Conservation (phyloP, 2,329 filamentous ascomycete genomes). For the Penicillium sp. region DNA sequence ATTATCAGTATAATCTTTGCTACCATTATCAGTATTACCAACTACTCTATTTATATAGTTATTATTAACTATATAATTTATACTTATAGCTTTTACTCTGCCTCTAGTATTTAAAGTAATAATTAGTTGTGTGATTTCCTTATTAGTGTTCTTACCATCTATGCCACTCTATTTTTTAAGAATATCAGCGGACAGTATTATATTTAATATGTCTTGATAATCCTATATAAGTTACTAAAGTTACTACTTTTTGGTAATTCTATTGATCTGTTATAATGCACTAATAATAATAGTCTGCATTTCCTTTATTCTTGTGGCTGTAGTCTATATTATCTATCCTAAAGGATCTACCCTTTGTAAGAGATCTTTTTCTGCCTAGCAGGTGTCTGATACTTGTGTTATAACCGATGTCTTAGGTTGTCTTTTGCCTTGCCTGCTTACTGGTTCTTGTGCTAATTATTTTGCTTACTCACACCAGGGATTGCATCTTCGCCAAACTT, state of each 20-base stretch:
- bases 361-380: constrained; percentile 62
- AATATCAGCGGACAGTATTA: constrained; percentile 54
- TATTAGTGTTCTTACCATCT: constrained; percentile 60
- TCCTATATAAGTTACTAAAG: constrained; percentile 51
- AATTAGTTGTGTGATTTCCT: constrained; percentile 63
- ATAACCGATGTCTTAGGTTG: constrained; percentile 29
- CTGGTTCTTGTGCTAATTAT: constrained; percentile 32
- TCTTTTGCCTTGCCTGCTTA: constrained; percentile 31
- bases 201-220: constrained; percentile 59
- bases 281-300: constrained; percentile 44
- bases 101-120: constrained; percentile 65
- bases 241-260: background rate
- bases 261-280: background rate
- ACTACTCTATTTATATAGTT: constrained; percentile 62
- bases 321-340: constrained; percentile 65
- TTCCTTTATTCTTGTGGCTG: constrained; percentile 57
- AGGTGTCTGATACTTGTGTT: constrained; percentile 47
- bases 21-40: constrained; percentile 60
- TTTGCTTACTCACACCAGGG: constrained; percentile 38
- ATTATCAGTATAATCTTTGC: constrained; percentile 60
- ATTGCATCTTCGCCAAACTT: constrained; percentile 31
- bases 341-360: constrained; percentile 58
- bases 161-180: constrained; percentile 50
- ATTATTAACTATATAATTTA: constrained; percentile 67
- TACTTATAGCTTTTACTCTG: constrained; percentile 63